These are phyloP conservation scores for Cryphonectria parasitica DNA, from an alignment of 2,329 filamentous ascomycete species.

Conservation along the genomic window DNA sequence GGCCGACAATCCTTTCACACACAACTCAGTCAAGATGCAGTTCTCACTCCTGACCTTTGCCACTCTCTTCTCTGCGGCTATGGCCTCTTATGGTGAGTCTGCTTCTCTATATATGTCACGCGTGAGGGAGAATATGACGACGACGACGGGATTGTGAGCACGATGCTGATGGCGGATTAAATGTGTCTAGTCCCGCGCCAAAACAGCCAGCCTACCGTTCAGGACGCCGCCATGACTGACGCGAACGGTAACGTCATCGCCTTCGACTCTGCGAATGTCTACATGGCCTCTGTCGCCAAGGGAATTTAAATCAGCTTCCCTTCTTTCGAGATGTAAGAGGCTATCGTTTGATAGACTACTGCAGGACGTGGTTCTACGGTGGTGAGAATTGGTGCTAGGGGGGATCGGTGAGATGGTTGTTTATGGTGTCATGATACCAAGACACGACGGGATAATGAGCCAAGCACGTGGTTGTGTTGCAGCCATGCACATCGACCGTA, in stretches of 20 bases:
- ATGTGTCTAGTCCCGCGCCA: neutral
- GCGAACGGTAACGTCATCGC: slow-evolving; percentile 48
- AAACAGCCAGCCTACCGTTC: slow-evolving; percentile 37
- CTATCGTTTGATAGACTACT: neutral
- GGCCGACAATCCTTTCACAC: slow-evolving; percentile 48
- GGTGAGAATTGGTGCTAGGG: neutral
- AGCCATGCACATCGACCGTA: neutral
- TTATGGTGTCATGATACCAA: neutral
- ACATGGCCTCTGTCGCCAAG: slow-evolving; percentile 43
- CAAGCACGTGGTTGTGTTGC: neutral
- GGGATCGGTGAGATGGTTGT: neutral
- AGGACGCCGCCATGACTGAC: slow-evolving; percentile 52
- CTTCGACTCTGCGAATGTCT: slow-evolving; percentile 49
- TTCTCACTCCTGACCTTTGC: slow-evolving; percentile 52
- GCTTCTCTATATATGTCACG: neutral
- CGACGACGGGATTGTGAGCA: neutral
- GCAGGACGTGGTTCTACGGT: neutral
- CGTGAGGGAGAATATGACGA: too few relatives aligned
- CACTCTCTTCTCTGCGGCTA: slow-evolving; percentile 50
- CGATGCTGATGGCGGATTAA: neutral
- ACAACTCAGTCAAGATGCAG: slow-evolving; percentile 47
- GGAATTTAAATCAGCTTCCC: slow-evolving; percentile 40
- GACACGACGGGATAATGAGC: neutral
- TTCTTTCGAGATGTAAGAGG: neutral
- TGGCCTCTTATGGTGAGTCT: slow-evolving; percentile 38